These are phyloP conservation scores for Dryadomyces quercivorus DNA, from an alignment of 2,329 filamentous ascomycete species.

Conservation along the genomic window DNA sequence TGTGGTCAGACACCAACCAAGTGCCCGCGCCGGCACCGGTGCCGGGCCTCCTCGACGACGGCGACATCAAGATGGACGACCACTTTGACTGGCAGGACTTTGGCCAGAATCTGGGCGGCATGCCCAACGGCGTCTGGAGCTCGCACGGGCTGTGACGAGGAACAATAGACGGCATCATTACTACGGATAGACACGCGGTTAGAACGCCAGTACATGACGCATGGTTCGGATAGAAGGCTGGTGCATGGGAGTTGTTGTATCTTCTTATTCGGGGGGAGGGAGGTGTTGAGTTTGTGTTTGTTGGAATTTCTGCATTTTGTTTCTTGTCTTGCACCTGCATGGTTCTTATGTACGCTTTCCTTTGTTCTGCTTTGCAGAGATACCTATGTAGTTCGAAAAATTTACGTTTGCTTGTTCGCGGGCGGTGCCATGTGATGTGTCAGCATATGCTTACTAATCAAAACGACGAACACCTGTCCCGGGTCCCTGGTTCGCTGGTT, in stretches of 20 bases:
- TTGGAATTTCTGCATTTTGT: background rate
- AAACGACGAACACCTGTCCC: too few species aligned
- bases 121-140: slow-evolving; percentile 16
- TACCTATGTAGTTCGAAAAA: too few species aligned
- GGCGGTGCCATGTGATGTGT: too few species aligned
- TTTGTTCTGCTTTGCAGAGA: too few species aligned
- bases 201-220: background rate
- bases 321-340: background rate
- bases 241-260: background rate
- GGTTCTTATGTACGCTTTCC: background rate
- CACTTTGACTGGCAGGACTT: slow-evolving; percentile 25
- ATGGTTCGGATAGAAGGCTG: background rate
- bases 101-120: slow-evolving; percentile 21
- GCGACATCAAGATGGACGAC: slow-evolving; percentile 24
- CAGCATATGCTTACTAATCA: too few species aligned
- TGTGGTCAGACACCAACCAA: slow-evolving; percentile 30
- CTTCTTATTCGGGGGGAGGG: background rate
- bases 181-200: background rate
- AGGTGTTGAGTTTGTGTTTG: background rate
- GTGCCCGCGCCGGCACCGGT: background rate
- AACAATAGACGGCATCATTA: background rate
- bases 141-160: slow-evolving; percentile 9
- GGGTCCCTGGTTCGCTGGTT: too few species aligned
- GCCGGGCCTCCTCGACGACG: slow-evolving; percentile 13
- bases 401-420: too few species aligned